Conservation (phyloP, 2,329 filamentous ascomycete genomes). For the Ascochyta lentis region DNA sequence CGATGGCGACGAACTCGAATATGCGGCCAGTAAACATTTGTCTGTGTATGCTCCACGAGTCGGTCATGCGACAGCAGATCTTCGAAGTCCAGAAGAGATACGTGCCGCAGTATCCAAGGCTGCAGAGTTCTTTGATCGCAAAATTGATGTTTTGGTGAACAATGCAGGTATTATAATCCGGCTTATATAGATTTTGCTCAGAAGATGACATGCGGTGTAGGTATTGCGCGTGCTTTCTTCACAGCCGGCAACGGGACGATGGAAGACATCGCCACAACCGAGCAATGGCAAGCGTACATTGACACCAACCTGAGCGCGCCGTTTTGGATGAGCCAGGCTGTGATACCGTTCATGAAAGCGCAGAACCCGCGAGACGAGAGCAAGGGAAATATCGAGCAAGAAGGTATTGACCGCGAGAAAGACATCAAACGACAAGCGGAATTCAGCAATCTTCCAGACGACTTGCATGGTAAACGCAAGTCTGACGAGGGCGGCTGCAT, state of each 20-base stretch:
- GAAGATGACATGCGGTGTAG: not conserved
- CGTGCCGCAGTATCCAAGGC: constrained; percentile 44
- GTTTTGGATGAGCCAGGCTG: constrained; percentile 32
- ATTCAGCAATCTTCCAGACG: constrained; percentile 27
- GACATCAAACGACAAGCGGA: constrained; percentile 31
- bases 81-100: constrained; percentile 41
- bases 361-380: constrained; percentile 18
- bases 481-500: constrained; percentile 37
- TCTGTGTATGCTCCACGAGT: constrained; percentile 37
- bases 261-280: constrained; percentile 30
- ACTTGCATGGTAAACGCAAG: constrained; percentile 30
- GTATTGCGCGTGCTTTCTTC: constrained; percentile 32
- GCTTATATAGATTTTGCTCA: not conserved
- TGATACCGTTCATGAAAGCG: constrained; percentile 32
- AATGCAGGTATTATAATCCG: constrained; percentile 25
- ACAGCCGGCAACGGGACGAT: constrained; percentile 32
- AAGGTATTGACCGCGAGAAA: constrained; percentile 23
- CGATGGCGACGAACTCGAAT: constrained; percentile 48
- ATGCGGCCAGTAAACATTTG: constrained; percentile 38
- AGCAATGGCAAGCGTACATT: constrained; percentile 34
- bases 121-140: constrained; percentile 47
- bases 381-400: constrained; percentile 3
- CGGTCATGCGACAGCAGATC: constrained; percentile 44
- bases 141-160: constrained; percentile 41
- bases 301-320: constrained; percentile 32